Base-by-base conservation (phyloP, 768 basidiomycete genomes). In the Mycena rosella region DNA sequence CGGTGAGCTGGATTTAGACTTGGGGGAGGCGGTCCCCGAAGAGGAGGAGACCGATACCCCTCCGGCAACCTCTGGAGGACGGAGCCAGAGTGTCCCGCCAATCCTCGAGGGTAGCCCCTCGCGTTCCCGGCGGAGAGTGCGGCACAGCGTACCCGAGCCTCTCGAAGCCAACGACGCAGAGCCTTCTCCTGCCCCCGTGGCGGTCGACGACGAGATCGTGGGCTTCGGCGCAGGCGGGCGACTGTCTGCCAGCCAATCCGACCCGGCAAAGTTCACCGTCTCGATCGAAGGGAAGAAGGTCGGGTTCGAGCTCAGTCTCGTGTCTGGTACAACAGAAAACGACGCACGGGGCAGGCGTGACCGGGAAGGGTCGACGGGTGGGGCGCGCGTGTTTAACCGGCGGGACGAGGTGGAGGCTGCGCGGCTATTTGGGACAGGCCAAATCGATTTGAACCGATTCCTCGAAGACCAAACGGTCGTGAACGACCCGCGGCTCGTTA, bases 301-400 rank as follows among this genome's bases (percentile, higher is more conserved):
- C 24, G 81, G 82, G n/a, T 96, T 96, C 71, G 90, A 96, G 76
- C 78, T 96, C 65, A 91, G 94, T 71, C 69, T 95, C 45, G 84
- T 91, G 22, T 79, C 81, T 3, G 74, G 74, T 3, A 57, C 62
- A 8, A 73, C 42, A 24, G 74, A 68, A 17, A 54, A 56, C 22
- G 75, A 75, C 20, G 58, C 49, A 3, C 60, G 65, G 54, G 77
- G 71, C 56, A 69, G 70, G 66, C 76, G 74, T 62, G 74, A 73
- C 67, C 72, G 76, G 45, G 54, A 74, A 38, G 75, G 76, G 20
- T 52, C 62, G 13, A 66, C 30, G 30, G 70, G 73, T 11, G 68
- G 70, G 54, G 42, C 55, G 18, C 73, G 77, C 10, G 52, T 75
- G 22, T 77, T 84, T 63, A 57, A 76, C 69, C 73, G 76, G 34